These are phyloP conservation scores for Pleurotus pulmonarius DNA, from an alignment of 768 basidiomycete genomes.

Conservation along the genomic window DNA sequence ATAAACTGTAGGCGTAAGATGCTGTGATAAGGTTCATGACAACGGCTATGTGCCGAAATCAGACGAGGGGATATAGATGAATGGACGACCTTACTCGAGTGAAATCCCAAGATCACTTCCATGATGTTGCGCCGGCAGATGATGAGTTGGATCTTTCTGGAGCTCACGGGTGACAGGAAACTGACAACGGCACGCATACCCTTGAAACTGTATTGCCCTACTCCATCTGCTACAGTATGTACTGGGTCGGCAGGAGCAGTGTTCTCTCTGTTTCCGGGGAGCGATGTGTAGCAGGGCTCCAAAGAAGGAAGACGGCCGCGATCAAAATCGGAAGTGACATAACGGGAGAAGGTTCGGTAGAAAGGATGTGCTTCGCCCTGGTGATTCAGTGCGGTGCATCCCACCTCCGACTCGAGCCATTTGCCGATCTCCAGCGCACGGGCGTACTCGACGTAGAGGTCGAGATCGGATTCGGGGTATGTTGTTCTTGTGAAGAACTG, in stretches of 20 bases:
- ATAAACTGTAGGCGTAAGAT: background rate
- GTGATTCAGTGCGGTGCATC: conserved; percentile 15
- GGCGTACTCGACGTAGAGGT: conserved; percentile 39
- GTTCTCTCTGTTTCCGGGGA: conserved; percentile 7
- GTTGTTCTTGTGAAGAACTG: conserved; percentile 45
- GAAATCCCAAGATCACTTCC: conserved; percentile 19
- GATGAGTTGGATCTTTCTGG: conserved; percentile 33
- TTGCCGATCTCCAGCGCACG: conserved; percentile 25
- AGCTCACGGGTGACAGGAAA: background rate
- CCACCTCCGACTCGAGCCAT: conserved; percentile 33
- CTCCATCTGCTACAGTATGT: background rate
- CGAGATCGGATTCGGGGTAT: conserved; percentile 47
- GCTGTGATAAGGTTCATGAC: conserved; percentile 3
- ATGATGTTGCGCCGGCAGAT: conserved; percentile 23
- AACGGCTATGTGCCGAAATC: background rate
- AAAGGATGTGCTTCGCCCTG: conserved; percentile 16
- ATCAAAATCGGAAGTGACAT: background rate
- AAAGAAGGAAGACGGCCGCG: too few species aligned
- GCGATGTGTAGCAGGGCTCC: background rate
- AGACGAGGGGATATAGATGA: background rate
- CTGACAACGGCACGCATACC: background rate
- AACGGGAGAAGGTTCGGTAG: conserved; percentile 1
- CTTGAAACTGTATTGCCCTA: conserved; percentile 2
- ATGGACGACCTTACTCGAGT: conserved; percentile 17
- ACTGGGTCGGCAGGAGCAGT: too few species aligned